A percentile compares a stretch with the other conserved stretches of the same genome.
Evolutionary conservation across 495 filamentous ascomycete genomes (phyloP).

Genomic region (Parathielavia appendiculata): DNA sequence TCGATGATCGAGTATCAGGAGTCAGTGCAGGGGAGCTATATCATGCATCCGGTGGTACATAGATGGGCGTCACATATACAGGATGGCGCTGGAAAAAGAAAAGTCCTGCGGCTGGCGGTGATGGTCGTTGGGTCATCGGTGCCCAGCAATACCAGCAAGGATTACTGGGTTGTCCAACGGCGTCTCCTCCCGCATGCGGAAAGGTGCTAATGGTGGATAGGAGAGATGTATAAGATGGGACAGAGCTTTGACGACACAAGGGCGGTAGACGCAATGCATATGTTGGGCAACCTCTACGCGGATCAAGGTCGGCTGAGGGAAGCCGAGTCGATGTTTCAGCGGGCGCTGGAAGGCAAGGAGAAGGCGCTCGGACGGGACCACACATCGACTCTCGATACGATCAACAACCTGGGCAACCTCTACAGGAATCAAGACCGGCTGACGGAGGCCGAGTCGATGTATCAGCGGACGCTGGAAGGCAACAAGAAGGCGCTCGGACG

Average conservation of each 20-base stretch:
- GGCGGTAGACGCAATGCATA: constrained; percentile 30
- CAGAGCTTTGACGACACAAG: constrained; percentile 26
- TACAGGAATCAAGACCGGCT: constrained; percentile 24
- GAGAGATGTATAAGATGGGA: constrained; percentile 29
- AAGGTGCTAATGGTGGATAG: constrained; percentile 20
- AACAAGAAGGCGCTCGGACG: no score
- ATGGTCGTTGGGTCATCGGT: constrained; percentile 27
- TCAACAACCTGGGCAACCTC: constrained; percentile 24
- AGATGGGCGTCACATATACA: constrained; percentile 28
- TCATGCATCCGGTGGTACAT: constrained; percentile 35
- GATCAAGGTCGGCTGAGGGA: constrained; percentile 26
- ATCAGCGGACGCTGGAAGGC: no score
- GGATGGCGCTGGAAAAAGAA: constrained; percentile 15
- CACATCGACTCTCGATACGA: background rate
- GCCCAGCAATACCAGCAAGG: constrained; percentile 10
- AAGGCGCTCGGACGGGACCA: background rate
- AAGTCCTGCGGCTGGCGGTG: constrained; percentile 21
- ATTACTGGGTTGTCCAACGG: constrained; percentile 24
- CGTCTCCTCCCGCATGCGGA: constrained; percentile 29
- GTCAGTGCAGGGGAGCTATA: constrained; percentile 22
- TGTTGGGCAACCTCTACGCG: constrained; percentile 30
- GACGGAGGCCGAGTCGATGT: no score
- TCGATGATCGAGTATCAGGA: constrained; percentile 32
- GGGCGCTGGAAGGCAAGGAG: constrained; percentile 29
- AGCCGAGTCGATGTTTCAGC: constrained; percentile 32